Evolutionary conservation across 495 filamentous ascomycete genomes (phyloP).

Genomic region (Chaetomium cochliodes): DNA sequence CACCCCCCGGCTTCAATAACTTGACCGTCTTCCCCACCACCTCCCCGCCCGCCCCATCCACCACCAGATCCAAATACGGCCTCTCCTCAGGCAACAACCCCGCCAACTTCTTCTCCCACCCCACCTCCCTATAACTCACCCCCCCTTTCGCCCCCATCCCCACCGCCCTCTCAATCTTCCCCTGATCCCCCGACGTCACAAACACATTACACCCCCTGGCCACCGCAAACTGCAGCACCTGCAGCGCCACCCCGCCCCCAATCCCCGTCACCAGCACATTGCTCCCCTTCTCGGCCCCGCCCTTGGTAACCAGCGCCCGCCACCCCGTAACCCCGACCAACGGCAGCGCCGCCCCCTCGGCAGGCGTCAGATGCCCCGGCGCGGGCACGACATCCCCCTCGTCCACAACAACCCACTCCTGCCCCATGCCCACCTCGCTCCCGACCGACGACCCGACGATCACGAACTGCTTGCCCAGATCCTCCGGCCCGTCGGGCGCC

Average conservation of each 20-base stretch:
- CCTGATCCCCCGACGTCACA: constrained; percentile 63
- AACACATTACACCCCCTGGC: constrained; percentile 64
- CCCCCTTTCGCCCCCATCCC: constrained; percentile 67
- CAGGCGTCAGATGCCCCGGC: constrained; percentile 65
- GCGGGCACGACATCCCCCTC: constrained; percentile 70
- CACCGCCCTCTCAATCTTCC: constrained; percentile 62
- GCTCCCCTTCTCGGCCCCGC: constrained; percentile 54
- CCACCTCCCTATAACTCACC: constrained; percentile 61
- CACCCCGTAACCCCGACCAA: constrained; percentile 83
- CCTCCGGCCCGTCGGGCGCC: constrained; percentile 70
- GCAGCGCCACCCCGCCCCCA: constrained; percentile 75
- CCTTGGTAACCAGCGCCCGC: constrained; percentile 76
- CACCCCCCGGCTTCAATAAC: constrained; percentile 62
- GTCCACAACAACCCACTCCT: constrained; percentile 67
- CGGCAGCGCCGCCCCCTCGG: constrained; percentile 77
- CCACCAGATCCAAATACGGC: constrained; percentile 63
- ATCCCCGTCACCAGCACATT: constrained; percentile 76
- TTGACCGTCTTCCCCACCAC: constrained; percentile 57
- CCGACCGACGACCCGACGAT: constrained; percentile 70
- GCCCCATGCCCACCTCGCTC: constrained; percentile 64
- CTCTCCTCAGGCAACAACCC: constrained; percentile 55
- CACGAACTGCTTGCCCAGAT: constrained; percentile 49
- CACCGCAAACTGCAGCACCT: constrained; percentile 67
- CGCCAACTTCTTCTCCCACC: constrained; percentile 68
- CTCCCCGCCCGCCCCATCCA: constrained; percentile 78